Base-by-base conservation (phyloP, 129 eudicot species). In the Flaveria robusta region DNA sequence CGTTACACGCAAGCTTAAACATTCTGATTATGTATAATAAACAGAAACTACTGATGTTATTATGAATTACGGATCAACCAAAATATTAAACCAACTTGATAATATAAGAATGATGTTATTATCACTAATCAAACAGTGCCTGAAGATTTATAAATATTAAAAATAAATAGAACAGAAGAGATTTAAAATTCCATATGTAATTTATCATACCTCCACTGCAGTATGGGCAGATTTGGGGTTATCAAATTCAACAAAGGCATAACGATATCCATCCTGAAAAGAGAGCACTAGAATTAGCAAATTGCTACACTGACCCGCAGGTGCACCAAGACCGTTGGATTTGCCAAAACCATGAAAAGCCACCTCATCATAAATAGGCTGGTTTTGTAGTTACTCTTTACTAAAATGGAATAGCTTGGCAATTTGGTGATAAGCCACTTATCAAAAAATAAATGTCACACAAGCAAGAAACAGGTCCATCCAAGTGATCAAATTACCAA, bases 201-300 rank as follows among this genome's bases (percentile, higher is more conserved):
- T 63, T 29, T 27, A 15, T 63, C 20, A 22, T 83, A 83, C 87
- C 87, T 83, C 87, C 39, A 83, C 78, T 41, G 87, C 87, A 4
- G 7, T 70, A 3, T 52, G 78, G 47, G 84, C 87, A 29, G 84
- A 79, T 65, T 83, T 83, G 18, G 66, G 43, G 65, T 71, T 50
- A 56, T 83, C 87, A 70, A 83, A 83, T 46, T 79, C 84, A 2
- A 83, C 83, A 55, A 83, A 83, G 18, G 83, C 87, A 64, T 69
- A 83, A 22, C 84, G 76, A 66, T 79, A 83, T 9, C 87, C 81
- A 58, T 83, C 87, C 87, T 83, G 84, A 71, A 54, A 59, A 43
- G 0, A 43, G 41, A 76, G 18, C 5, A 24, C 15, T 18, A 49
- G 18, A 72, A 42, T 73, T 43, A 73, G 50, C 11, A 54, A 27